Evolutionary conservation across 148 eudicot species (phyloP).

Genomic region (Arbutus unedo): DNA sequence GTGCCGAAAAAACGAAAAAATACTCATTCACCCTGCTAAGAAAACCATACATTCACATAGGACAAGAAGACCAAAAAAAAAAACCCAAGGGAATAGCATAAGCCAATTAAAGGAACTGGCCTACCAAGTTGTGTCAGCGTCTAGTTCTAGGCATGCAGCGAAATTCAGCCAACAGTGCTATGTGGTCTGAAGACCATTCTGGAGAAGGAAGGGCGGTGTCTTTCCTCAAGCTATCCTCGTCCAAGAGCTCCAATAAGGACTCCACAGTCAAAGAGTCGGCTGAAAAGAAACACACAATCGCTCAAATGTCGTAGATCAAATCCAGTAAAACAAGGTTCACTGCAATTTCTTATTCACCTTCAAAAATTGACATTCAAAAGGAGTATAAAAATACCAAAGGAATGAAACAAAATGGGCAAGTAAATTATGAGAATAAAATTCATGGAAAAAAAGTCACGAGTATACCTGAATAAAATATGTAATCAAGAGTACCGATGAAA

Average conservation of each 20-base stretch:
- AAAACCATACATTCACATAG: not conserved
- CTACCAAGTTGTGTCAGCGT: slow-evolving; percentile 48
- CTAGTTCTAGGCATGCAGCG: slow-evolving; percentile 87
- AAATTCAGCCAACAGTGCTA: slow-evolving; percentile 93
- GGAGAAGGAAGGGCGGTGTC: slow-evolving; percentile 99
- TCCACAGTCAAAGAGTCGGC: slow-evolving; percentile 96
- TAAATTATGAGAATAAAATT: not conserved
- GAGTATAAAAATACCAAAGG: not conserved
- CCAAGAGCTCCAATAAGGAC: slow-evolving; percentile 90
- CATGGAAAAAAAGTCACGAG: not conserved
- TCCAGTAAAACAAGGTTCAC: not conserved
- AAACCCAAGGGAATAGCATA: not conserved
- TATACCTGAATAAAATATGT: slow-evolving; percentile 94
- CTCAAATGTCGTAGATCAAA: not conserved
- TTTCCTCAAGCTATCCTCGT: slow-evolving; percentile 91
- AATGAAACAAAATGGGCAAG: not conserved
- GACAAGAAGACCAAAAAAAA: not conserved
- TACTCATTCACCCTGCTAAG: not conserved
- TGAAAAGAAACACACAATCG: slow-evolving; percentile 34
- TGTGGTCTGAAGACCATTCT: slow-evolving; percentile 99
- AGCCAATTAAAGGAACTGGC: slow-evolving; percentile 13
- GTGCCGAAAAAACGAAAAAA: not conserved
- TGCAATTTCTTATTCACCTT: not conserved
- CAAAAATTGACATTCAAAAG: not conserved
- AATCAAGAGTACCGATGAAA: slow-evolving; percentile 92